phyloP scores from a whole-genome alignment of 2,329 filamentous ascomycete species.

The Xylaria sp. region DNA sequence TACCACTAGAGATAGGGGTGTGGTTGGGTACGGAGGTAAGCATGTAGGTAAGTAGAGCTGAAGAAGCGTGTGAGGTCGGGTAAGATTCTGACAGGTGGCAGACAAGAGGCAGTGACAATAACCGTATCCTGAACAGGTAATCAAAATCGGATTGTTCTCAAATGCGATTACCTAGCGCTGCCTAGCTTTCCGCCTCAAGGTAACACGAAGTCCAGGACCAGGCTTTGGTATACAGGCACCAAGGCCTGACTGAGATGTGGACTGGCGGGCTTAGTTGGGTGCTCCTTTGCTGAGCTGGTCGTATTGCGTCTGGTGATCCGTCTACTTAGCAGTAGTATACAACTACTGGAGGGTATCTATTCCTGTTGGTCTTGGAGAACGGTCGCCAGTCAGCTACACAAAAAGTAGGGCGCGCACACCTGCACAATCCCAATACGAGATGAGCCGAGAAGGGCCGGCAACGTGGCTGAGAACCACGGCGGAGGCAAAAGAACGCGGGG shows the following conservation, averaged over 20 bases:
- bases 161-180: not conserved
- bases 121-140: too few relatives aligned
- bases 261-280: constrained; percentile 5
- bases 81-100: not conserved
- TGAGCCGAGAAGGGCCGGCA: constrained; percentile 24
- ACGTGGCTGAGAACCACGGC: constrained; percentile 32
- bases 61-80: not conserved
- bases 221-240: constrained; percentile 11
- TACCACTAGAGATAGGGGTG: not conserved
- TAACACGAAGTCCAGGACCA: not conserved
- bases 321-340: not conserved
- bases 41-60: not conserved
- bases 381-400: constrained; percentile 29
- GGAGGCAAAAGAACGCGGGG: constrained; percentile 26
- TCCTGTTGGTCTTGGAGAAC: constrained; percentile 9
- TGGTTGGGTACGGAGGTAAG: not conserved
- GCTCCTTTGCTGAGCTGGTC: constrained; percentile 15
- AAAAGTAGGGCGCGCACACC: constrained; percentile 26
- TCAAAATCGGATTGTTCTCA: too few relatives aligned
- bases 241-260: constrained; percentile 9
- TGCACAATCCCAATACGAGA: constrained; percentile 37
- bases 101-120: not conserved
- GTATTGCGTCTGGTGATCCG: constrained; percentile 20
- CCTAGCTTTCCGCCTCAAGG: not conserved
- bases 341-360: constrained; percentile 7